Percentiles rank a stretch among this genome's conserved stretches.
Evolutionary conservation across 805 yeast genomes (phyloP).

Genomic region (Candida suzukii): DNA sequence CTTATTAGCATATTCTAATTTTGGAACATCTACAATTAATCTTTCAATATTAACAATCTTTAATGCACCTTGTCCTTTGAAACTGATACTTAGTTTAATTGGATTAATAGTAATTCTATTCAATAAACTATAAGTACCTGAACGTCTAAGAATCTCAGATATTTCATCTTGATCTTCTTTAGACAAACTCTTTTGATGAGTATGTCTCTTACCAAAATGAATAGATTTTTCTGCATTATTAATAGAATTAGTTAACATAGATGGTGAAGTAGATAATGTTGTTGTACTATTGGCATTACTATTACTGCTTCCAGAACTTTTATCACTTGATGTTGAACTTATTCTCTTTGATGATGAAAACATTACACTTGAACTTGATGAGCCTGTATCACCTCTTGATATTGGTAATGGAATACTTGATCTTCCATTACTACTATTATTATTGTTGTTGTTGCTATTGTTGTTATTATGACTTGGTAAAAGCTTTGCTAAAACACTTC

Average conservation of each 20-base stretch:
- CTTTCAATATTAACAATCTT: slow-evolving; percentile 71
- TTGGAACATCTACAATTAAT: slow-evolving; percentile 61
- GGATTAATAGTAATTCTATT: slow-evolving; percentile 23
- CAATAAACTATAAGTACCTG: slow-evolving; percentile 34
- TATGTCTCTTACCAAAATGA: neutral
- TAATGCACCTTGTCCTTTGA: slow-evolving; percentile 66
- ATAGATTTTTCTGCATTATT: no score
- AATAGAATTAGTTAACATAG: no score
- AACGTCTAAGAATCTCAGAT: slow-evolving; percentile 32
- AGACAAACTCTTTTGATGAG: neutral
- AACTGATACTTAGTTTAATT: slow-evolving; percentile 51
- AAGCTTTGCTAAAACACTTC: neutral
- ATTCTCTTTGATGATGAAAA: neutral
- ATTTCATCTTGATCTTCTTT: slow-evolving; percentile 27
- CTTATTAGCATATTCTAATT: slow-evolving; percentile 47
- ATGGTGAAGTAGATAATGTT: no score
- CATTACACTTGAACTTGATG: neutral
- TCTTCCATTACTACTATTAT: neutral
- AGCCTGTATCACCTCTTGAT: neutral
- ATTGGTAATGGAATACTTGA: neutral
- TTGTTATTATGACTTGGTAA: neutral
- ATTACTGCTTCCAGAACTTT: neutral
- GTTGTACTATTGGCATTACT: neutral
- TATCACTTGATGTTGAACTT: neutral
- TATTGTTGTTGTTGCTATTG: neutral